Conservation (phyloP, 2,329 filamentous ascomycete genomes). For the Teratosphaeria pseudoeucalypti region DNA sequence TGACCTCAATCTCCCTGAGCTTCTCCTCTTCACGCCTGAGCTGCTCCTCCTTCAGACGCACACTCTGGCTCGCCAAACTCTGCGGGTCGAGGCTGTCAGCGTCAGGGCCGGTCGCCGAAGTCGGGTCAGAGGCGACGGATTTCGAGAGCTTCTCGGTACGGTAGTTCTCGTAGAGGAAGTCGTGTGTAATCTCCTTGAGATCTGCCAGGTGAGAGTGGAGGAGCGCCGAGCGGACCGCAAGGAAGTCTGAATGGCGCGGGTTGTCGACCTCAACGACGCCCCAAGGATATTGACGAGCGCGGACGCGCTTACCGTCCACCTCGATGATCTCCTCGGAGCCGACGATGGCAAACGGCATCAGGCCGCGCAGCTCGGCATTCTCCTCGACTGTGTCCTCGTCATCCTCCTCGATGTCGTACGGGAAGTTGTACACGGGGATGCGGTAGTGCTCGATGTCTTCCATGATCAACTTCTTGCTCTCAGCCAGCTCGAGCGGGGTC, state of each 20-base stretch:
- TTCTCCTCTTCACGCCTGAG: constrained; percentile 99
- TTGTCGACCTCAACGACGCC: constrained; percentile 98
- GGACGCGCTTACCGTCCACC: constrained; percentile 24
- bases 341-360: constrained; percentile 99
- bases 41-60: constrained; percentile 98
- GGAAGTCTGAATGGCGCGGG: constrained; percentile 95
- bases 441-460: constrained; percentile 99
- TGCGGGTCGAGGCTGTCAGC: constrained; percentile 81
- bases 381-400: constrained; percentile 99
- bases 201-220: constrained; percentile 97
- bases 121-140: constrained; percentile 85
- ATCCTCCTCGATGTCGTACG: constrained; percentile 98
- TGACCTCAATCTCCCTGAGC: constrained; percentile 96
- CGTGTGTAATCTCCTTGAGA: constrained; percentile 98
- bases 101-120: constrained; percentile 35
- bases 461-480: constrained; percentile 99
- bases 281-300: constrained; percentile 89
- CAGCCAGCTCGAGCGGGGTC: constrained; percentile 88
- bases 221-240: constrained; percentile 91
- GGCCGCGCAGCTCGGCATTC: constrained; percentile 89
- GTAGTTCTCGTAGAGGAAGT: constrained; percentile 99
- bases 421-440: constrained; percentile 99
- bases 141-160: constrained; percentile 99
- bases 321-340: constrained; percentile 90
- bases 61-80: constrained; percentile 90